Conservation (phyloP, 495 filamentous ascomycete species). For the Penicillium crystallinum region DNA sequence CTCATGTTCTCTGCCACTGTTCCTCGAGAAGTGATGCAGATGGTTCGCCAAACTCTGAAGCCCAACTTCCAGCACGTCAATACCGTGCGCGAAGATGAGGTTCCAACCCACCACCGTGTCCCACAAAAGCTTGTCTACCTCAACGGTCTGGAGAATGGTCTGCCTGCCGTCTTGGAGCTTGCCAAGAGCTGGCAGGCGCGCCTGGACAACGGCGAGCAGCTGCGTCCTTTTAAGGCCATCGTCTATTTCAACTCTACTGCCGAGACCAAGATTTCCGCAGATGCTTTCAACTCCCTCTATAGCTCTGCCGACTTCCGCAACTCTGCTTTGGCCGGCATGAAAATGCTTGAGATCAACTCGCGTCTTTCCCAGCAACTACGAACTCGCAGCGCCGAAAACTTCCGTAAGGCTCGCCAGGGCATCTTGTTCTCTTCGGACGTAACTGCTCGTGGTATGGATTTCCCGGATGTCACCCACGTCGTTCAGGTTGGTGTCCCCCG, state of each 20-base stretch:
- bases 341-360: slow-evolving; percentile 70
- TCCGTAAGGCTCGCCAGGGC: slow-evolving; percentile 56
- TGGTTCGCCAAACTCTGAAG: slow-evolving; percentile 67
- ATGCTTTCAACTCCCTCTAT: slow-evolving; percentile 54
- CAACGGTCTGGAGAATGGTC: slow-evolving; percentile 65
- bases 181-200: slow-evolving; percentile 49
- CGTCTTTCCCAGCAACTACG: slow-evolving; percentile 65
- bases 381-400: slow-evolving; percentile 62
- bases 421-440: slow-evolving; percentile 93
- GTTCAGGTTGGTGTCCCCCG: slow-evolving; percentile 62
- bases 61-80: slow-evolving; percentile 75
- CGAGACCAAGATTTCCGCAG: slow-evolving; percentile 57
- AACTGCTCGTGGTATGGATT: slow-evolving; percentile 85
- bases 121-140: slow-evolving; percentile 68
- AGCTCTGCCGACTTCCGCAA: slow-evolving; percentile 17
- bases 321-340: slow-evolving; percentile 43
- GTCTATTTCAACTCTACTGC: slow-evolving; percentile 80
- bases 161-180: slow-evolving; percentile 75
- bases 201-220: slow-evolving; percentile 23
- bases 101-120: slow-evolving; percentile 75
- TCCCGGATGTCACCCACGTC: slow-evolving; percentile 67
- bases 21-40: slow-evolving; percentile 69
- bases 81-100: slow-evolving; percentile 74
- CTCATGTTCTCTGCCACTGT: slow-evolving; percentile 93
- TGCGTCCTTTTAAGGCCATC: slow-evolving; percentile 84